phyloP scores from a whole-genome alignment of 192 early-diverging fungal genomes.

The Dimargaris cristalligena region DNA sequence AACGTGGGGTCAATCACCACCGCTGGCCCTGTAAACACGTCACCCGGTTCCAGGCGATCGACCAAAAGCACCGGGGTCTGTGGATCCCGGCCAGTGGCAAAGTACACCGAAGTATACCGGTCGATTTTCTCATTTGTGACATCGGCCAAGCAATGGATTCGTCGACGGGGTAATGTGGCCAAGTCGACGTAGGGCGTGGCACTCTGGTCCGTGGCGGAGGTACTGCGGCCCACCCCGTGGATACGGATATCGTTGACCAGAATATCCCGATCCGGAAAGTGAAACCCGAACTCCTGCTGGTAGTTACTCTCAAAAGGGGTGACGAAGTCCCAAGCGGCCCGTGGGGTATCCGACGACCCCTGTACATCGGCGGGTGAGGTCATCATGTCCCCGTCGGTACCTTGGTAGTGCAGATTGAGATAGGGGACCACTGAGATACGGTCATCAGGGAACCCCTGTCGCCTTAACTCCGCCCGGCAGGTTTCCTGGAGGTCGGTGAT shows the following conservation, averaged over 20 bases:
- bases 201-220: slow-evolving; percentile 5
- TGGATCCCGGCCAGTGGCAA: slow-evolving; percentile 43
- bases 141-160: neutral
- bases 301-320: slow-evolving; percentile 55
- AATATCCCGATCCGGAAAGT: slow-evolving; percentile 60
- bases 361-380: slow-evolving; percentile 26
- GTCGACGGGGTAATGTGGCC: neutral
- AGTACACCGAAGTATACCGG: slow-evolving; percentile 47
- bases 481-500: slow-evolving; percentile 24
- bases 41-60: slow-evolving; percentile 39
- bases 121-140: slow-evolving; percentile 15
- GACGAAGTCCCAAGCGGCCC: slow-evolving; percentile 32
- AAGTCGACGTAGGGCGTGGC: neutral
- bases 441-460: slow-evolving; percentile 49
- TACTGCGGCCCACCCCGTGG: slow-evolving; percentile 54
- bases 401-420: slow-evolving; percentile 80
- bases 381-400: slow-evolving; percentile 87
- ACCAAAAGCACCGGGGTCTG: slow-evolving; percentile 59
- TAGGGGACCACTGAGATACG: slow-evolving; percentile 47
- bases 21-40: slow-evolving; percentile 62
- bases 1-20: slow-evolving; percentile 82
- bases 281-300: slow-evolving; percentile 89
- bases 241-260: slow-evolving; percentile 86
- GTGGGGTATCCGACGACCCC: slow-evolving; percentile 35
- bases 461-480: slow-evolving; percentile 32